These are phyloP conservation scores for Beauveria scarabaeidicola DNA, from an alignment of 2,329 filamentous ascomycete genomes.

Conservation along the genomic window DNA sequence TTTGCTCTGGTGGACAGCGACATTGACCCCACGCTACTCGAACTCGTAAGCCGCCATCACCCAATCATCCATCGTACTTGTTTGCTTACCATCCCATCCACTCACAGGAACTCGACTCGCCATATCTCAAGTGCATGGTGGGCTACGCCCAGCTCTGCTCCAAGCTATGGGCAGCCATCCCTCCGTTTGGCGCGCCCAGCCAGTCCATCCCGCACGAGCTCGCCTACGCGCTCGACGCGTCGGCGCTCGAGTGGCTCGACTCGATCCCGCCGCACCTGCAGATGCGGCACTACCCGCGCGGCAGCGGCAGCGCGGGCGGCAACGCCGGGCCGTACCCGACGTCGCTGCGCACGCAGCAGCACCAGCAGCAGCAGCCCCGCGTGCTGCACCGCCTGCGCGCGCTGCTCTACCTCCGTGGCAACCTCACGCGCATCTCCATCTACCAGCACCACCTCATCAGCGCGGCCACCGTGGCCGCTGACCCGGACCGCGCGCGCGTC, in stretches of 20 bases:
- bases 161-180: constrained; percentile 38
- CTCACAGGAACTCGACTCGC: constrained; percentile 20
- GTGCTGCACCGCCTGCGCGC: constrained; percentile 33
- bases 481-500: constrained; percentile 26
- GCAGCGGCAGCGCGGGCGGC: constrained; percentile 21
- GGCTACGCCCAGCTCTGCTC: constrained; percentile 37
- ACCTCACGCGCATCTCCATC: constrained; percentile 36
- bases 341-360: not conserved
- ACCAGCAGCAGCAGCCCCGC: constrained; percentile 22
- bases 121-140: constrained; percentile 39
- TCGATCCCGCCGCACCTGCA: constrained; percentile 34
- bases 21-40: constrained; percentile 38
- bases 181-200: constrained; percentile 25
- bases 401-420: constrained; percentile 35
- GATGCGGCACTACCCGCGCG: constrained; percentile 27
- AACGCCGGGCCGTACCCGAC: not conserved
- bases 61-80: fast-evolving
- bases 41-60: constrained; percentile 24
- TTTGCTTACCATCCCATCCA: not conserved
- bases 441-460: constrained; percentile 34
- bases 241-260: constrained; percentile 36
- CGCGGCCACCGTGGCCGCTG: constrained; percentile 26
- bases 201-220: constrained; percentile 29
- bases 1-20: constrained; percentile 40
- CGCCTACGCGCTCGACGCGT: constrained; percentile 30